Base-by-base conservation (phyloP, 2,329 filamentous ascomycete genomes). In the Monilinia aucupariae region DNA sequence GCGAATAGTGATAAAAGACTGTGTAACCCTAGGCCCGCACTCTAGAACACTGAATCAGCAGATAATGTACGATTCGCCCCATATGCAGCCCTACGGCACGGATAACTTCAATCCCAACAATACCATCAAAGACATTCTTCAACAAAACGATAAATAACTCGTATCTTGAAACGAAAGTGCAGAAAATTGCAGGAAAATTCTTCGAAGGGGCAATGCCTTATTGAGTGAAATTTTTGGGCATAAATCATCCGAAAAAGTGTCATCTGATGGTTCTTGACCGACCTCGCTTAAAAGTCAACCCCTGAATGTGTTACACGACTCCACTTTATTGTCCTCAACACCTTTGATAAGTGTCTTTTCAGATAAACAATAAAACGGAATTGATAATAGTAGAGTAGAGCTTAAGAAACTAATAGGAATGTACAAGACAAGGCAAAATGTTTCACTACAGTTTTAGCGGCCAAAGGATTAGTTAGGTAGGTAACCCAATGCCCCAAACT, bases 61-160 rank as follows among this genome's bases (percentile, higher is more conserved):
- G 53, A 56, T 47, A 27, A 22, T n/a, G 53, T 32, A 12, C 20
- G 15, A 2, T 32, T n/a, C 15, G 12, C 20, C 39, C n/a, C 20
- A n/a, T 22, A 47, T 55, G 53, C 39, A 55, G 53, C 53, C 52
- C 39, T 45, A 45, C 53, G 53, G 25, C 53, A 43, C 39, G 12
- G 10, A 43, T n/a, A 45, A 10, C 20, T 34, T 32, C 52, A 32
- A 32, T 55, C 39, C 20, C 39, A 45, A 45, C 39, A 45, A 47
- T 56, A 12, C 12, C 20, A 22, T 30, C 6, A 22, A 43, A 30
- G 3, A 1, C 8, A 37, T 37, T 43, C 5, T 32, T 45, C 39
- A 32, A 34, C 20, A 45, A 56, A 45, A 56, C 20, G 3, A 10
- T 17, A 22, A 2, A 47, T 15, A 10, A 15, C 4, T 47, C 27